These are phyloP conservation scores for Pulveroboletus frians DNA, from an alignment of 768 basidiomycete genomes.

Conservation along the genomic window DNA sequence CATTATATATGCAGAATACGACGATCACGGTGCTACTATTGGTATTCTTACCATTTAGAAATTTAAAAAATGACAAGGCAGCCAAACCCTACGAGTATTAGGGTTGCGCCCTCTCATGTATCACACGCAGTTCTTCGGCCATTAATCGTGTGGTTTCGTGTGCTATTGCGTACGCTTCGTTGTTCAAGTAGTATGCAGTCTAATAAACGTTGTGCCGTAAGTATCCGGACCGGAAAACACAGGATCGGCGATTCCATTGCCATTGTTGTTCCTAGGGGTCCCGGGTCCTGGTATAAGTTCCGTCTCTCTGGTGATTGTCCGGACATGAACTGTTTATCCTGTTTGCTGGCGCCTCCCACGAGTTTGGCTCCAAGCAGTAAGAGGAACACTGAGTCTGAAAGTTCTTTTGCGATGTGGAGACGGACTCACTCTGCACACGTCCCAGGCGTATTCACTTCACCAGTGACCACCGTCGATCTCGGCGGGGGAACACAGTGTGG, in stretches of 20 bases:
- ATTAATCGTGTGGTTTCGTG: neutral
- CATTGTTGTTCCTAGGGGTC: neutral
- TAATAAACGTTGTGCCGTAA: no score
- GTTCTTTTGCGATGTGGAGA: conserved; percentile 11
- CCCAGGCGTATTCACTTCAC: conserved; percentile 12
- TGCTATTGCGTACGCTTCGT: neutral
- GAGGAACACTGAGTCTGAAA: conserved; percentile 7
- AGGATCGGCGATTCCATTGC: neutral
- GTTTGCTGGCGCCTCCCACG: no score
- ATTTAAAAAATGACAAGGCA: neutral
- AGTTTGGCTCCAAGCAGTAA: neutral
- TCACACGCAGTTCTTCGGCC: neutral
- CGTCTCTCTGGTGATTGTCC: no score
- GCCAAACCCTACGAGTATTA: neutral
- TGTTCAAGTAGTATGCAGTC: neutral
- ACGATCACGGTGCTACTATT: no score
- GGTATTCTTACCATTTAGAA: neutral
- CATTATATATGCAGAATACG: neutral
- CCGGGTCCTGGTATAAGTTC: neutral
- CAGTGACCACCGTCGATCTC: conserved; percentile 14
- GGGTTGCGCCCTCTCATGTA: neutral
- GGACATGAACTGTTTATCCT: no score
- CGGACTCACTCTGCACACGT: conserved; percentile 17
- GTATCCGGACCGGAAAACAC: neutral
- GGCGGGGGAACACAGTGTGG: conserved; percentile 25